Evolutionary conservation across 345 rosid species (phyloP).

Genomic region (Kernera saxatilis): DNA sequence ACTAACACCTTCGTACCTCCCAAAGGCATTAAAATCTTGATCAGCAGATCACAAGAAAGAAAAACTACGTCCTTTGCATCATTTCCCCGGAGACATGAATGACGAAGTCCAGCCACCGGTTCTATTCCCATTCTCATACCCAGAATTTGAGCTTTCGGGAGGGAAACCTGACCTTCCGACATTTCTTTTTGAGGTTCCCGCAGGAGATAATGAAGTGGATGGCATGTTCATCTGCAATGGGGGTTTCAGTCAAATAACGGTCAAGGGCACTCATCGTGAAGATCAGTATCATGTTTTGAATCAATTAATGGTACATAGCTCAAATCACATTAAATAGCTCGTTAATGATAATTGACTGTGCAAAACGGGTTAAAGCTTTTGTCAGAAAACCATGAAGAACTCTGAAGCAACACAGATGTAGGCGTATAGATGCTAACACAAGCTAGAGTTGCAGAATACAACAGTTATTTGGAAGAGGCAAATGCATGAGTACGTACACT

Average conservation of each 20-base stretch:
- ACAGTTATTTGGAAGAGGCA: background rate
- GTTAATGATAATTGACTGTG: background rate
- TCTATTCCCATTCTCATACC: constrained; percentile 47
- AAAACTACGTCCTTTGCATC: background rate
- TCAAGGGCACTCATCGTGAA: background rate
- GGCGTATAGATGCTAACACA: background rate
- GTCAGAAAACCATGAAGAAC: background rate
- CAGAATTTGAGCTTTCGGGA: constrained; percentile 50
- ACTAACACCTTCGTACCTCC: background rate
- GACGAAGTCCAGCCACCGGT: constrained; percentile 77
- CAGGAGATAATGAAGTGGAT: constrained; percentile 51
- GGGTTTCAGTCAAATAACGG: too few relatives aligned
- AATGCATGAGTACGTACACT: constrained; percentile 42
- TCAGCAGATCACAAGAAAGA: background rate
- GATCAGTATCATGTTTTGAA: background rate
- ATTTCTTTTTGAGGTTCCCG: constrained; percentile 62
- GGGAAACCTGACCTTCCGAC: constrained; percentile 43
- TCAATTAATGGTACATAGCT: background rate
- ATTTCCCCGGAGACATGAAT: constrained; percentile 64
- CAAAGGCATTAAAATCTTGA: constrained; percentile 11
- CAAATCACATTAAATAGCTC: background rate
- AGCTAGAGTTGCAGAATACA: background rate
- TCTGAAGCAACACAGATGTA: background rate
- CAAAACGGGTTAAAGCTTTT: background rate
- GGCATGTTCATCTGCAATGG: constrained; percentile 45